Evolutionary conservation across 1,139 yeast species (phyloP), one percentile per base, ranked within the genome.

Genomic region (Yamadazyma friedrichii): DNA sequence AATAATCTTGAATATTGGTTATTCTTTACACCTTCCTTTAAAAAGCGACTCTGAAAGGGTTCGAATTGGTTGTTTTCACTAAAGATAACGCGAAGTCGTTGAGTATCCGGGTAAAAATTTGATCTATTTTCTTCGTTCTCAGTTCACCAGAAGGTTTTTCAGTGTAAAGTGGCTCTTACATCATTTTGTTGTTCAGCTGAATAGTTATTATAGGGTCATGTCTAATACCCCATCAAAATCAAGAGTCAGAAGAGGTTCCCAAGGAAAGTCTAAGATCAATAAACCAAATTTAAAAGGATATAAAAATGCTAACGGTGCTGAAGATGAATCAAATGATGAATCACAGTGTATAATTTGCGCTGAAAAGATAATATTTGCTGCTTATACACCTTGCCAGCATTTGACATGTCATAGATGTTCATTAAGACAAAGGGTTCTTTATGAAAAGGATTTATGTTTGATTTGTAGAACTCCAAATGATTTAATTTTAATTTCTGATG

Each of bases 381-480:
- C 96, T 0, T 61, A 85, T 12, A 78, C 93, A 2, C 87, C 91
- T 1, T 93, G 99, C 63, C 83, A 83, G 52, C 98, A 93, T 58
- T 74, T 74, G 17, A 82, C 91, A 0, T 93, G 99, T 61, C 89
- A 88, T 58, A 65, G 64, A 41, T 93, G 99, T 67, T 74, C 89
- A 0, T 78, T 91, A 52, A 74, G 97, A 50, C 88, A 89, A 55
- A 72, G 97, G 35, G 93, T 89, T 0, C 66, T 91, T 24, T 89
- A 86, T 63, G 76, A 77, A 31, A 88, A 86, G 63, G 75, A 71
- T 28, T 68, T 76, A 15, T 93, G 99, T 67, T 73, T 93, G 41
- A 82, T 88, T 37, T 93, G 99, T 64, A 75, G 94, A 56, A 79
- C 89, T 2, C 88, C 83, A 38, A 78, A 79, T 45, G 79, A 74